Evolutionary conservation across 768 basidiomycete species (phyloP).

Genomic region (Scleroderma citrinum): DNA sequence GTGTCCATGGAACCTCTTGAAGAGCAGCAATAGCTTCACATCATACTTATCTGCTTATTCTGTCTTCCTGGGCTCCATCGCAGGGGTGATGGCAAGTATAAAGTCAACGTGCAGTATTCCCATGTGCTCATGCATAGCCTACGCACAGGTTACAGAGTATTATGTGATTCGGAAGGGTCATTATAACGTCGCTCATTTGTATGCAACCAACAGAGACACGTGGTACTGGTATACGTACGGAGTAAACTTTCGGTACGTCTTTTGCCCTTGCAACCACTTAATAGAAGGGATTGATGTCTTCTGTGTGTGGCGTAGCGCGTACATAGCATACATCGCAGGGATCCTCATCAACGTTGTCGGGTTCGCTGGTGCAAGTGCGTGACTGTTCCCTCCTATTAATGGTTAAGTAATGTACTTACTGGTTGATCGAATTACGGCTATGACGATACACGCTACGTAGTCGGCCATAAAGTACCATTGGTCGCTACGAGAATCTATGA

Average conservation of each 20-base stretch:
- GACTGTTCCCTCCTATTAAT: background rate
- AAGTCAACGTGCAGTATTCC: background rate
- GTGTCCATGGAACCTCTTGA: constrained; percentile 72
- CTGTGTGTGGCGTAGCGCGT: constrained; percentile 37
- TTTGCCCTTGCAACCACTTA: constrained; percentile 7
- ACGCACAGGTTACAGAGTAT: constrained; percentile 64
- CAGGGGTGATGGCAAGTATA: constrained; percentile 63
- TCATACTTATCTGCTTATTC: constrained; percentile 80
- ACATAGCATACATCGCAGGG: constrained; percentile 62
- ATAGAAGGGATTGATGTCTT: background rate
- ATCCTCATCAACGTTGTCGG: constrained; percentile 81
- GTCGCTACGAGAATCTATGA: constrained; percentile 70
- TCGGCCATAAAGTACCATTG: constrained; percentile 55
- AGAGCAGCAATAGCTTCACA: constrained; percentile 68
- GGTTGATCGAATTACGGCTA: background rate
- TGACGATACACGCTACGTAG: constrained; percentile 20
- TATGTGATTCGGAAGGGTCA: constrained; percentile 67
- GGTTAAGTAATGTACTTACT: background rate
- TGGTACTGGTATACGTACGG: constrained; percentile 78
- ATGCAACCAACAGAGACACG: constrained; percentile 46
- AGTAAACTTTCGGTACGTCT: constrained; percentile 57
- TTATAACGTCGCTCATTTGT: constrained; percentile 68
- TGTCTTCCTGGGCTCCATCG: constrained; percentile 76
- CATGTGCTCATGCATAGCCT: background rate
- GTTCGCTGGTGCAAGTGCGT: constrained; percentile 68